phyloP scores from a whole-genome alignment of 805 yeast species.

The Candida namnaoensis region DNA sequence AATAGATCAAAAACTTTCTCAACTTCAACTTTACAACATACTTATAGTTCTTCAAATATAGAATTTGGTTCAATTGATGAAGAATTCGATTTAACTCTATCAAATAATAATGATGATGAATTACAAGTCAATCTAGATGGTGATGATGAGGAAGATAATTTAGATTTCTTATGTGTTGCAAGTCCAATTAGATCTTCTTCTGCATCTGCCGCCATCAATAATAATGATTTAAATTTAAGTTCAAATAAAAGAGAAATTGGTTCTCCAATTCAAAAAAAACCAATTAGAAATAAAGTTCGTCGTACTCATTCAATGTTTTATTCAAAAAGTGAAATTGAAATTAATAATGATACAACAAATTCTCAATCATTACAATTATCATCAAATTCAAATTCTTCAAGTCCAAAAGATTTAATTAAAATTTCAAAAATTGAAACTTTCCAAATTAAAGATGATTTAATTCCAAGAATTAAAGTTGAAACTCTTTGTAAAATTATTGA shows the following conservation, averaged over 20 bases:
- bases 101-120: background rate
- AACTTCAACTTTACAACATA: conserved; percentile 7
- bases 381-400: conserved; percentile 2
- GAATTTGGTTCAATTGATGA: conserved; percentile 4
- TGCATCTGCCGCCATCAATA: conserved; percentile 5
- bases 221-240: conserved; percentile 3
- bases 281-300: conserved; percentile 32
- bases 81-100: background rate
- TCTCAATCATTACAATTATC: background rate
- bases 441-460: conserved; percentile 44
- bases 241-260: conserved; percentile 22
- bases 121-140: conserved; percentile 1
- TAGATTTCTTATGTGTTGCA: conserved; percentile 17
- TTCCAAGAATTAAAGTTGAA: conserved; percentile 57
- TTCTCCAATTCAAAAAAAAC: conserved; percentile 28
- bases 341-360: conserved; percentile 1
- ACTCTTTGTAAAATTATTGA: conserved; percentile 50
- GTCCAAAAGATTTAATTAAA: conserved; percentile 11
- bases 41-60: conserved; percentile 10
- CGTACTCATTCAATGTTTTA: conserved; percentile 67
- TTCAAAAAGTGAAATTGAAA: conserved; percentile 33
- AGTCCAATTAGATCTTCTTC: conserved; percentile 12
- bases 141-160: background rate
- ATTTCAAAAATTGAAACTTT: conserved; percentile 32
- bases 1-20: conserved; percentile 13